Evolutionary conservation across 2,329 filamentous ascomycete genomes (phyloP).

Genomic region (Cladosporium colombiae): DNA sequence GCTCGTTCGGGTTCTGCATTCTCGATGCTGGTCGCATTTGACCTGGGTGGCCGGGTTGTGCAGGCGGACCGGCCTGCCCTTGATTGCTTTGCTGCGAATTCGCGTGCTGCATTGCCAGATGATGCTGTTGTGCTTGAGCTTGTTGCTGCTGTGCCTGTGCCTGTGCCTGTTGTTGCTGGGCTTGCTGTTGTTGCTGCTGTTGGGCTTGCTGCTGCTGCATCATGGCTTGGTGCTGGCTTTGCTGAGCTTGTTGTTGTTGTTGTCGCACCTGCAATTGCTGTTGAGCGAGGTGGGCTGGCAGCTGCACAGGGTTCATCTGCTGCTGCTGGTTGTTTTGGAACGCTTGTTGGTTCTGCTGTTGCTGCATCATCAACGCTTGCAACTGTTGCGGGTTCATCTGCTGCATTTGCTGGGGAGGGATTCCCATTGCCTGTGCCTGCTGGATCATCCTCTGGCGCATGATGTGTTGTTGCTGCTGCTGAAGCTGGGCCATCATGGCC

Average conservation of each 20-base stretch:
- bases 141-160: constrained; percentile 31
- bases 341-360: constrained; percentile 40
- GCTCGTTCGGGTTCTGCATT: constrained; percentile 37
- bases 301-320: constrained; percentile 23
- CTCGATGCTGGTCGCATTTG: constrained; percentile 45
- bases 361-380: constrained; percentile 35
- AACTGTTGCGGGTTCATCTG: constrained; percentile 46
- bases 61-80: constrained; percentile 45
- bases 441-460: constrained; percentile 28
- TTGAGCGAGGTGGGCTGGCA: constrained; percentile 27
- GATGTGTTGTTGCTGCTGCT: constrained; percentile 32
- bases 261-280: constrained; percentile 27
- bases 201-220: constrained; percentile 21
- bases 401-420: constrained; percentile 55
- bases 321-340: constrained; percentile 37
- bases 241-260: constrained; percentile 24
- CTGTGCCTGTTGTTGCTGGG: constrained; percentile 29
- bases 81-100: constrained; percentile 52
- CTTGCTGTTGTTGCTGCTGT: constrained; percentile 24
- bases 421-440: constrained; percentile 37
- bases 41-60: constrained; percentile 38
- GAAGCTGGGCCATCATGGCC: constrained; percentile 42
- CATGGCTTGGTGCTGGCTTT: constrained; percentile 24
- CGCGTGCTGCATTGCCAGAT: constrained; percentile 49
- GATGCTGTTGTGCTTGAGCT: constrained; percentile 38